Conservation (phyloP, 108 stramenopile genomes). For the Pseudonitzschia multistriata region DNA sequence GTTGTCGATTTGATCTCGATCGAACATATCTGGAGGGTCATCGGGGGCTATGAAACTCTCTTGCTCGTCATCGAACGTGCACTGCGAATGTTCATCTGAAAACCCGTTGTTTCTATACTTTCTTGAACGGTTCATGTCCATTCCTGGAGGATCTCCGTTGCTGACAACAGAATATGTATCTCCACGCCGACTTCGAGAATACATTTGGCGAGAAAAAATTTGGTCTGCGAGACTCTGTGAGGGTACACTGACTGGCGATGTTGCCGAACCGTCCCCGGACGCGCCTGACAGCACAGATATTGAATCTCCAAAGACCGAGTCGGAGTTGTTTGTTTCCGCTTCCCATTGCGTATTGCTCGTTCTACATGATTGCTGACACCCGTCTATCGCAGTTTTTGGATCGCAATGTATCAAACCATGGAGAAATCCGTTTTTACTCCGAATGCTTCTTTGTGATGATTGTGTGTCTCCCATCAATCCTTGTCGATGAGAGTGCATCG, state of each 20-base stretch:
- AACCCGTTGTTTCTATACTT: neutral
- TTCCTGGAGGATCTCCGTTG: neutral
- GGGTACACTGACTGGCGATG: neutral
- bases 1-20: neutral
- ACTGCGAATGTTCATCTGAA: neutral
- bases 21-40: slow-evolving; percentile 2
- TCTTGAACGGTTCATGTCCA: neutral
- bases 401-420: neutral
- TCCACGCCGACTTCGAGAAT: neutral
- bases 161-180: neutral
- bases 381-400: neutral
- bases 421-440: neutral
- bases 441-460: neutral
- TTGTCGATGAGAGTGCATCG: neutral
- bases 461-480: neutral
- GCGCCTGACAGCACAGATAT: neutral
- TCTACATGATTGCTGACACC: neutral
- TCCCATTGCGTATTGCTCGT: neutral
- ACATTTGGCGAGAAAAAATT: slow-evolving; percentile 3
- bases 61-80: neutral
- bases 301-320: neutral
- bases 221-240: neutral
- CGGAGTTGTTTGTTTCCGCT: neutral
- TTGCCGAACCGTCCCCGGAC: neutral
- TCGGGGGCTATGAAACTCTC: neutral